A percentile compares a stretch with the other conserved stretches of the same genome.
phyloP scores from a whole-genome alignment of 129 eudicot genomes.

The Heracleum sosnowskyi region DNA sequence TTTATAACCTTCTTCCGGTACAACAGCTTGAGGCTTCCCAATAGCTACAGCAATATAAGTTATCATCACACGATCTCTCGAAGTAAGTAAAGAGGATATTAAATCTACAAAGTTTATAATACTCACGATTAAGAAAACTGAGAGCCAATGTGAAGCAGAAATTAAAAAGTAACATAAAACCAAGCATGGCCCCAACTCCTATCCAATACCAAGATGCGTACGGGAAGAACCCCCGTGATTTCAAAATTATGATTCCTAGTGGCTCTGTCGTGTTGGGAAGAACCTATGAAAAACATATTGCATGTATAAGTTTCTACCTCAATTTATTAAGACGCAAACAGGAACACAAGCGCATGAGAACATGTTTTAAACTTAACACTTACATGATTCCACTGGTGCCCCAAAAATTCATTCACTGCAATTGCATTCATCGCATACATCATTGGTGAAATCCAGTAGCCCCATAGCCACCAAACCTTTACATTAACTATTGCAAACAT shows the following conservation, averaged over 20 bases:
- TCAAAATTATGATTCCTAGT: slow-evolving; percentile 14
- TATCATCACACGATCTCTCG: neutral
- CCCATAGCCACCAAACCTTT: slow-evolving; percentile 44
- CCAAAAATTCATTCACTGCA: slow-evolving; percentile 31
- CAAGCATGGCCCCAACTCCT: slow-evolving; percentile 18
- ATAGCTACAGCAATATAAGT: slow-evolving; percentile 12
- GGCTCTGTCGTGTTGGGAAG: slow-evolving; percentile 7
- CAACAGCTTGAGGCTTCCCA: slow-evolving; percentile 14
- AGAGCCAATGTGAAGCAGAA: slow-evolving; percentile 8
- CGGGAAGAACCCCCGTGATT: slow-evolving; percentile 19
- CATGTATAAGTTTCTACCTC: neutral
- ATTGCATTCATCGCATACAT: slow-evolving; percentile 37
- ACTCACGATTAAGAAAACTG: slow-evolving; percentile 18
- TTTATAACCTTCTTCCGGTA: slow-evolving; percentile 16
- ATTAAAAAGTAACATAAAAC: slow-evolving; percentile 7
- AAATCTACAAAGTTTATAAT: neutral
- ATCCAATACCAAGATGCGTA: slow-evolving; percentile 21
- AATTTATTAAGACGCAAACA: neutral
- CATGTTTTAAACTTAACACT: neutral
- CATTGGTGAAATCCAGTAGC: slow-evolving; percentile 32
- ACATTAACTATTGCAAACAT: slow-evolving; percentile 12
- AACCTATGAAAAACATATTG: slow-evolving; percentile 6
- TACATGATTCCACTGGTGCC: slow-evolving; percentile 31
- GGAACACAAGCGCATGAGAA: neutral
- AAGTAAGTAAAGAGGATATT: neutral